phyloP scores from a whole-genome alignment of 805 yeast genomes.

The Sugiyamaella americana region DNA sequence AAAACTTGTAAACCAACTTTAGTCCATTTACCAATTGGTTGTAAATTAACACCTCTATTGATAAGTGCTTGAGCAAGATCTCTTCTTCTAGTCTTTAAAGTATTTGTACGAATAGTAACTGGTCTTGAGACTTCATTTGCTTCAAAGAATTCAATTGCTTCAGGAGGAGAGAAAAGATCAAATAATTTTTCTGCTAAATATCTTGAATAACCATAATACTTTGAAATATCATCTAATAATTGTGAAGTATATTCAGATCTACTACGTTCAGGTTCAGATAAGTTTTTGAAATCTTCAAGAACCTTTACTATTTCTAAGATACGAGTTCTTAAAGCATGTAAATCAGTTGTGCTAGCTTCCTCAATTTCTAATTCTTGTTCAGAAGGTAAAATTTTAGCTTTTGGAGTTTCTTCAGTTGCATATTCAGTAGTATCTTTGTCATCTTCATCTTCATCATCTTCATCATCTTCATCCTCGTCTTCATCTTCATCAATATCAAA shows the following conservation, averaged over 20 bases:
- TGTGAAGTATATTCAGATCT: slow-evolving; percentile 78
- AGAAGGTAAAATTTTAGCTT: slow-evolving; percentile 62
- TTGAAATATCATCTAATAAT: slow-evolving; percentile 77
- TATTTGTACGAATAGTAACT: slow-evolving; percentile 94
- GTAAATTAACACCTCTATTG: slow-evolving; percentile 93
- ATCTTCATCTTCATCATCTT: slow-evolving; percentile 22
- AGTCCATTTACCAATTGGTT: slow-evolving; percentile 97
- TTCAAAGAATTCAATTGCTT: slow-evolving; percentile 97
- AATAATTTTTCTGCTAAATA: slow-evolving; percentile 91
- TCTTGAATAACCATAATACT: slow-evolving; percentile 88
- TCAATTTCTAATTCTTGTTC: slow-evolving; percentile 51
- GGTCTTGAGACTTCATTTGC: slow-evolving; percentile 98
- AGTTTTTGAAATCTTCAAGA: slow-evolving; percentile 75
- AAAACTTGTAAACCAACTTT: slow-evolving; percentile 96
- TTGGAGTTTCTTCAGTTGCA: slow-evolving; percentile 18
- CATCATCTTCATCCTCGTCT: slow-evolving; percentile 42
- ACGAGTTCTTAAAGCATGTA: slow-evolving; percentile 81
- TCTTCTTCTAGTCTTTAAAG: slow-evolving; percentile 88
- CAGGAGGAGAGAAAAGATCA: slow-evolving; percentile 86
- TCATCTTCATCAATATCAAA: slow-evolving; percentile 22
- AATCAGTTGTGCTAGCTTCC: slow-evolving; percentile 48
- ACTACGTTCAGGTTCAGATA: slow-evolving; percentile 80
- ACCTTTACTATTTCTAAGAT: slow-evolving; percentile 94
- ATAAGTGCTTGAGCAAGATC: slow-evolving; percentile 92
- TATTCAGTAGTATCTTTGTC: slow-evolving; percentile 17